A percentile compares a stretch with the other conserved stretches of the same genome.
These are phyloP conservation scores for Ceratocystis destructans DNA, from an alignment of 2,329 filamentous ascomycete genomes.

Conservation along the genomic window DNA sequence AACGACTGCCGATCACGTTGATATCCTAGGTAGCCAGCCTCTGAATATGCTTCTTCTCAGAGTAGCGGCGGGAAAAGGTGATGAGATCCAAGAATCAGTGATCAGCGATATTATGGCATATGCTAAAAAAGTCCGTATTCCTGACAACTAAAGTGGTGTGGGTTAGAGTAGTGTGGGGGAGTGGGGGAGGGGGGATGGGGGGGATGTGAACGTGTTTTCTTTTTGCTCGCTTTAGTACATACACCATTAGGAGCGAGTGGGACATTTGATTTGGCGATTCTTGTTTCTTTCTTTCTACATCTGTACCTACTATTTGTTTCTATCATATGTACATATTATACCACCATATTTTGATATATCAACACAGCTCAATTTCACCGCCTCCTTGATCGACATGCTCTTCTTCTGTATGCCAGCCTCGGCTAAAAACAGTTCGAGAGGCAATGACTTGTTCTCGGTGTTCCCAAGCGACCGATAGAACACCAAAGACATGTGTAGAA, in stretches of 20 bases:
- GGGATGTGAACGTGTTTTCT: neutral
- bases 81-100: constrained; percentile 62
- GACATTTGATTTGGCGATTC: neutral
- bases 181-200: neutral
- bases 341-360: neutral
- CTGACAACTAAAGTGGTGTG: constrained; percentile 40
- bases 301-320: neutral
- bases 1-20: constrained; percentile 78
- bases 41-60: constrained; percentile 82
- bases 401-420: too few species aligned
- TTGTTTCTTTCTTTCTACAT: neutral
- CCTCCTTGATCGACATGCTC: too few species aligned
- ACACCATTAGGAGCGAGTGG: neutral
- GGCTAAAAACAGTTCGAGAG: too few species aligned
- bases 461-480: too few species aligned
- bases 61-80: constrained; percentile 73
- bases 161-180: neutral
- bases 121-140: constrained; percentile 69
- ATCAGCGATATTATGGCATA: constrained; percentile 74
- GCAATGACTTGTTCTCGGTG: too few species aligned
- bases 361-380: neutral
- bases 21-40: constrained; percentile 78
- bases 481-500: too few species aligned
- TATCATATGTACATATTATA: neutral
- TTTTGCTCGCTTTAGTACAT: neutral